Base-by-base conservation (phyloP, 225 moss, liverwort and hornwort species). In the Marchantia paleacea region DNA sequence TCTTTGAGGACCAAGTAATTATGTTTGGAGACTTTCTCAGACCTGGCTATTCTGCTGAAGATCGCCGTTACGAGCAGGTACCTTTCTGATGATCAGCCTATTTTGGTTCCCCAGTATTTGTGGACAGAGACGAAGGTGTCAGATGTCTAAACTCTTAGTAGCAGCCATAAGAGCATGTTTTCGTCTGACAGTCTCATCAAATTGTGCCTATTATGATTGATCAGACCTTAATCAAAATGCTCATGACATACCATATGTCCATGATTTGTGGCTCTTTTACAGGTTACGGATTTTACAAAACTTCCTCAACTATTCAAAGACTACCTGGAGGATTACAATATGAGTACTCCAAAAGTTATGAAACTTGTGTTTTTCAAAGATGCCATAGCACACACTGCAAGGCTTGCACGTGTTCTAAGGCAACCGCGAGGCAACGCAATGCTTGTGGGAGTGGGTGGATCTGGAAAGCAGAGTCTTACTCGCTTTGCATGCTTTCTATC, bases 361-460 rank as follows among this genome's bases (percentile, higher is more conserved):
- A 92, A 6, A 55, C 86, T 97, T 6, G 96, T 97, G 0, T 97
- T 97, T 10, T 97, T 97, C 61, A 97, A 92, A 48, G 96, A 97
- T 81, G 94, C 94, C 7, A 92, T 97, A 55, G 81, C 81, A 0
- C 96, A 97, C 81, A 89, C 91, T 50, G 88, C 96, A 52, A 89
- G 90, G 10, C 75, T 92, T 78, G 85, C 94, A 8, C 88, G 96
- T 0, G 84, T 97, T 52, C 82, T 97, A 71, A 82, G 94, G 15
- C 96, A 94, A 73, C 94, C 96, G 3, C 86, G 93, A 70, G 96
- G 96, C 2, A 97, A 97, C 78, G 94, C 96, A n/a, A 94, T 97
- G 94, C 79, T 97, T 53, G 93, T 97, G 1, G 96, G 94, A 83
- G 92, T 97, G 26, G 96, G 96, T 73, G 94, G 96, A 66, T 97